Base-by-base conservation (phyloP, 2,329 filamentous ascomycete species). In the Aspergillus sp. region DNA sequence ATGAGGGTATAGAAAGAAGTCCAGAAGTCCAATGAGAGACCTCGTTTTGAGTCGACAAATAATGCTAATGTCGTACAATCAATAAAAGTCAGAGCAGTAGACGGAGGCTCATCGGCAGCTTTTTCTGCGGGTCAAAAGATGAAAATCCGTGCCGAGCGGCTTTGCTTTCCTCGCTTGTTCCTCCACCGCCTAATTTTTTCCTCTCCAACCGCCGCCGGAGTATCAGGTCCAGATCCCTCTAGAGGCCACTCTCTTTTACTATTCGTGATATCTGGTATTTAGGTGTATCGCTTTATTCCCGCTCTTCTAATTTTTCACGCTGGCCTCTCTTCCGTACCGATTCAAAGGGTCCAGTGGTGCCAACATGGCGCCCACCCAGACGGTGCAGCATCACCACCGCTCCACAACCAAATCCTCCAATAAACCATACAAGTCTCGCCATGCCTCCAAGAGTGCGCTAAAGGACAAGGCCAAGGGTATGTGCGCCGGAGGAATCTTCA, bases 361-460 rank as follows among this genome's bases (percentile, higher is more conserved):
- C 78, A 90, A 85, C 70, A 95, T 95, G 91, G 88, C 90, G 73
- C 85, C 87, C 78, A 83, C 86, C 72, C 80, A 81, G 75, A 83
- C 76, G 64, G 77, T 81, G 68, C 75, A 55, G 42, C 53, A 98
- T 78, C 93, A 94, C 73, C 95, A 99, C 78, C 86, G 94, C 76
- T 91, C 91, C 72, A 97, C 93, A 60, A 96, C 93, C 57, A 99
- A 98, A 83, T 82, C 87, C 71, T 80, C 85, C 66, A 88, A 96
- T 80, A 99, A 99, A 82, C 77, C 89, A 25, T 99, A 93, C 84
- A 99, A 99, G 80, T 92, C 91, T 60, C 88, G 88, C 75, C 93
- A 96, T 81, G 86, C 93, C 42, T 92, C 91, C 63, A 98, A 98
- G 78, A 88, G 91, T 71, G 86, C 91, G 60, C 78, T 97, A 72